Evolutionary conservation across 2,329 filamentous ascomycete species (phyloP), one percentile per base, ranked within the genome.

Genomic region (Penicillium sp.): DNA sequence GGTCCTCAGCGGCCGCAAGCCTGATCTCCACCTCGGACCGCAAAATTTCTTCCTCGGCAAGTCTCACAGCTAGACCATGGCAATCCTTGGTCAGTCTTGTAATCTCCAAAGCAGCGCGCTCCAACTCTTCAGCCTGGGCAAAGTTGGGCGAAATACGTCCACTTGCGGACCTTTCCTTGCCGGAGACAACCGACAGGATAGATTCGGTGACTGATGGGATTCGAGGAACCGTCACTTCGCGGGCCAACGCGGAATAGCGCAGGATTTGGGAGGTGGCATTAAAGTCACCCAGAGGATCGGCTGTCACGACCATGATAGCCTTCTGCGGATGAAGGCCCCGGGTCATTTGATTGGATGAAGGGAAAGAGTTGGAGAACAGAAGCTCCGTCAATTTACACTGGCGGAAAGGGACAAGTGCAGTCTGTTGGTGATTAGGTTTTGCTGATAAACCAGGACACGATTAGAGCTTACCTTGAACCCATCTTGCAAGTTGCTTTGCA

Each of bases 261-360:
- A 99, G 79, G 56, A 99, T 97, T 68, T 97, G 94, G 5, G 90
- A 95, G 0, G 94, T 99, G 12, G 94, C 91, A 67, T 97, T 97
- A 77, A 92, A 96, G 71, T 99, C 94, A 34, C 94, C 93, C 12
- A 89, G 75, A 0, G 94, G 90, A 65, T 99, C 93, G 3, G 93
- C 94, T 0, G 93, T 96, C 15, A 97, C 93, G 51, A 99, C 88
- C 92, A 99, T 97, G 64, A 95, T 85, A 1, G 87, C 92, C 65
- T 88, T 92, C 69, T 97, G 94, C 0, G 90, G 88, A 57, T 85
- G 84, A 15, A 86, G 84, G 13, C 80, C 77, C 71, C 67, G 62
- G 68, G 52, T 80, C 75, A 34, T 64, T 63, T 65, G 76, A 65
- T 47, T 79, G 67, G 80, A 69, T 0, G 87, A 88, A 56, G 81